Conservation (phyloP, 306 rosid species). For the Carpinus fangiana region DNA sequence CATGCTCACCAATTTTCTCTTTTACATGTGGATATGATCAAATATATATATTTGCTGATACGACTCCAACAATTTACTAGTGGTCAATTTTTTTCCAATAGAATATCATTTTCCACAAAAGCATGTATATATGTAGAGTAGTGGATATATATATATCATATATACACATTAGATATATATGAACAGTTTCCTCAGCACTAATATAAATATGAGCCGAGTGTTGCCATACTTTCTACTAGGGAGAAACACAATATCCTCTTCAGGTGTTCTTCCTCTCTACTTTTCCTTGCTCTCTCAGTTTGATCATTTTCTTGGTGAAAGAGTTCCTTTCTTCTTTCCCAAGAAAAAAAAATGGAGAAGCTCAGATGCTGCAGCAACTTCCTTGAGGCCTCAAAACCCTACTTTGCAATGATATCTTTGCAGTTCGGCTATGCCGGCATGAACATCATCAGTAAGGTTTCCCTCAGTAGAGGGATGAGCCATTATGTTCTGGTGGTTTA, state of each 20-base stretch:
- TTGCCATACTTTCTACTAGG: conserved; percentile 30
- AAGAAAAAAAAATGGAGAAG: conserved; percentile 34
- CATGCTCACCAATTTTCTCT: not conserved
- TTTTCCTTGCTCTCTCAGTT: not conserved
- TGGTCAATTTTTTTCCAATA: not conserved
- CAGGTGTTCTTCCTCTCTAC: conserved; percentile 40
- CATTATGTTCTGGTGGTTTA: conserved; percentile 93
- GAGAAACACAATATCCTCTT: conserved; percentile 43
- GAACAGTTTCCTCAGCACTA: not conserved
- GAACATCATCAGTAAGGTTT: conserved; percentile 77
- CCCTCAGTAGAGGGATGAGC: conserved; percentile 86
- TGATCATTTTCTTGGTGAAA: not conserved
- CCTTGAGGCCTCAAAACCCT: conserved; percentile 59
- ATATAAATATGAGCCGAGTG: conserved; percentile 43
- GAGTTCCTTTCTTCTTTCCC: conserved; percentile 2
- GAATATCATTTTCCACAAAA: not conserved
- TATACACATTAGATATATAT: conserved; percentile 22
- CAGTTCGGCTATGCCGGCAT: conserved; percentile 92
- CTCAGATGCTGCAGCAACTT: conserved; percentile 37
- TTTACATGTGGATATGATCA: not conserved
- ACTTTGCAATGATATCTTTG: conserved; percentile 82
- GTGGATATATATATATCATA: too few relatives aligned
- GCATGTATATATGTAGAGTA: not conserved
- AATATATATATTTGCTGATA: not conserved
- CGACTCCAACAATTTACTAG: not conserved